Evolutionary conservation across 2,329 filamentous ascomycete species (phyloP).

Genomic region (Venturia nashicola): DNA sequence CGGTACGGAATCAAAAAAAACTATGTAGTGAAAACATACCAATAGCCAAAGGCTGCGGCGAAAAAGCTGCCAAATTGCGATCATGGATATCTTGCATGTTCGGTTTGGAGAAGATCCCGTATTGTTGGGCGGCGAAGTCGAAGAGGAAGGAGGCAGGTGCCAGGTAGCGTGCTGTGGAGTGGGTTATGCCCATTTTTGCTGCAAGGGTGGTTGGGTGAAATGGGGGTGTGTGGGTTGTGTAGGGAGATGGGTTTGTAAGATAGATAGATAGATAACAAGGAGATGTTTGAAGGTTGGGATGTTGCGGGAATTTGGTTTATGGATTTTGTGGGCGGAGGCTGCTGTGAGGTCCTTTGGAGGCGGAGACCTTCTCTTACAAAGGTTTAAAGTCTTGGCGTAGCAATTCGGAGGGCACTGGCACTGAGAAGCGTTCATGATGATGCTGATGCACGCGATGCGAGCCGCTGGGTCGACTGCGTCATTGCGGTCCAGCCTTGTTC

Average conservation of each 20-base stretch:
- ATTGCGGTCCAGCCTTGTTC: neutral
- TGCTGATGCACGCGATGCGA: neutral
- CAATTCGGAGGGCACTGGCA: too few species aligned
- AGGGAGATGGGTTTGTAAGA: neutral
- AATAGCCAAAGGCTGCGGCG: slow-evolving; percentile 46
- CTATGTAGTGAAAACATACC: slow-evolving; percentile 15
- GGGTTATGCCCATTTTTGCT: slow-evolving; percentile 38
- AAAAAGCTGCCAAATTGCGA: slow-evolving; percentile 45
- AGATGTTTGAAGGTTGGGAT: too few species aligned
- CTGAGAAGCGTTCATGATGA: neutral
- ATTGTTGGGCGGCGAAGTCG: slow-evolving; percentile 47
- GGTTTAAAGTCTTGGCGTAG: neutral
- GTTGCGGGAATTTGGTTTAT: too few species aligned
- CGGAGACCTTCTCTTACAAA: neutral
- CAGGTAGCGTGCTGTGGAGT: slow-evolving; percentile 41
- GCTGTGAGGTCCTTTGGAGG: neutral
- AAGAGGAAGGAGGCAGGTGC: slow-evolving; percentile 42
- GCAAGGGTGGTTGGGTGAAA: neutral
- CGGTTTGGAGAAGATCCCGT: slow-evolving; percentile 43
- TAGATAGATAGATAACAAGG: too few species aligned
- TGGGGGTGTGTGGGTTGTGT: too few species aligned
- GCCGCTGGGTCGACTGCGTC: neutral
- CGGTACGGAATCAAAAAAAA: too few species aligned
- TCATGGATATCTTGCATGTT: slow-evolving; percentile 50
- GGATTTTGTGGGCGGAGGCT: too few species aligned